Percentiles rank a stretch among this genome's conserved stretches.
Evolutionary conservation across 2,329 filamentous ascomycete species (phyloP).

Genomic region (Colletotrichum trifolii): DNA sequence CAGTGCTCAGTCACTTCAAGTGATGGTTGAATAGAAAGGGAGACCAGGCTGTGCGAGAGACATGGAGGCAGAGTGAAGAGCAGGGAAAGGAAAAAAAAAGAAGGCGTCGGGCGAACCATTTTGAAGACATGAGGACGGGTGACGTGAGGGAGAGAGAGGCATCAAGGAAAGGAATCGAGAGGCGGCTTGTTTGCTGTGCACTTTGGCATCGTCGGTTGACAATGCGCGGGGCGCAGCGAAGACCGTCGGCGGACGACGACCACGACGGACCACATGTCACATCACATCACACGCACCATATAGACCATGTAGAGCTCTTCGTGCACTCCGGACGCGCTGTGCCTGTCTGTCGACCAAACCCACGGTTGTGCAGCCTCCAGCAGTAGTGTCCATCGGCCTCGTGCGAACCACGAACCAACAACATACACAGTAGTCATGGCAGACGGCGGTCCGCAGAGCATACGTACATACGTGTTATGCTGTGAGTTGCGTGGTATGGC

Average conservation of each 20-base stretch:
- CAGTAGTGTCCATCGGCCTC: conserved; percentile 15
- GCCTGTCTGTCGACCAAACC: background rate
- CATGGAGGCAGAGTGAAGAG: too few species aligned
- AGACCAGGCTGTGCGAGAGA: conserved; percentile 13
- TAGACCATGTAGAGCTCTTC: background rate
- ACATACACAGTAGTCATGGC: background rate
- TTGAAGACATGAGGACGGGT: conserved; percentile 19
- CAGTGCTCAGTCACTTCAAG: background rate
- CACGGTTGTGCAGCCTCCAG: background rate
- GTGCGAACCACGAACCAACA: conserved; percentile 10
- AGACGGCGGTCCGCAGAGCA: background rate
- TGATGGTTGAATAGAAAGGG: background rate
- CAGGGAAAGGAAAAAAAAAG: background rate
- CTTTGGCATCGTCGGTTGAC: background rate
- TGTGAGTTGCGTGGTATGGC: too few species aligned
- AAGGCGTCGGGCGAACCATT: conserved; percentile 30
- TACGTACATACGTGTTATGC: too few species aligned
- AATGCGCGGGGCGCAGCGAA: too few species aligned
- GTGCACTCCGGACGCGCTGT: conserved; percentile 27
- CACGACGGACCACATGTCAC: too few species aligned
- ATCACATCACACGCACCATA: too few species aligned
- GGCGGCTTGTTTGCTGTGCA: conserved; percentile 19
- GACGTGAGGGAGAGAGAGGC: conserved; percentile 14
- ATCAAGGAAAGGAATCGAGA: conserved; percentile 2
- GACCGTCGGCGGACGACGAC: too few species aligned